These are phyloP conservation scores for Collybia mongolica DNA, from an alignment of 768 basidiomycete species.

Conservation along the genomic window DNA sequence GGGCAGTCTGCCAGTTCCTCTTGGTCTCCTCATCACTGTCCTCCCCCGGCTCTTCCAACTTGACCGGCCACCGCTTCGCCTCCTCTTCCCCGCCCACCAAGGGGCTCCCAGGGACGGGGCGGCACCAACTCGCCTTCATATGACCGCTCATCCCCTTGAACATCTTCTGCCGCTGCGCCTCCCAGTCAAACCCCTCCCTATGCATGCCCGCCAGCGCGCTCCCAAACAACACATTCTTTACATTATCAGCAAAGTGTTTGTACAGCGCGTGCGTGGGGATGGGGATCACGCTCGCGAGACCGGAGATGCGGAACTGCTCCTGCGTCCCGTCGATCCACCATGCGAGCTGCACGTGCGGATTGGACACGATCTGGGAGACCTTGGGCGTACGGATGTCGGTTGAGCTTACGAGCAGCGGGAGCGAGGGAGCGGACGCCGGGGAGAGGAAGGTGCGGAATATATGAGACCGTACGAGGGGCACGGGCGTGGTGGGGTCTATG, in stretches of 20 bases:
- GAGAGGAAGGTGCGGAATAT: constrained; percentile 61
- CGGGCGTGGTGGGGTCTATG: constrained; percentile 35
- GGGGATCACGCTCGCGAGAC: constrained; percentile 55
- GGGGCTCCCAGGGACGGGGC: constrained; percentile 61
- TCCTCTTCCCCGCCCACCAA: constrained; percentile 54
- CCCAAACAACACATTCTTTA: constrained; percentile 9
- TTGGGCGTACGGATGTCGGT: constrained; percentile 79
- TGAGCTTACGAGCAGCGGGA: constrained; percentile 63
- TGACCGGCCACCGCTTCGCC: constrained; percentile 59
- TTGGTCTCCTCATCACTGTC: constrained; percentile 38
- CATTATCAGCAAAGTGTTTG: constrained; percentile 27
- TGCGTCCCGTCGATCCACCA: constrained; percentile 72
- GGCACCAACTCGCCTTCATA: constrained; percentile 73
- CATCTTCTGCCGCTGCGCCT: constrained; percentile 52
- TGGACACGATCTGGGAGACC: constrained; percentile 49
- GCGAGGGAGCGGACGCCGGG: constrained; percentile 34
- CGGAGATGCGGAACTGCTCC: constrained; percentile 76
- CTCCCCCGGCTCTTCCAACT: constrained; percentile 47
- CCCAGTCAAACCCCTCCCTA: constrained; percentile 61
- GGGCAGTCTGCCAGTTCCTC: constrained; percentile 49
- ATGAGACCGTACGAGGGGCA: constrained; percentile 64
- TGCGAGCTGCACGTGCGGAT: constrained; percentile 54
- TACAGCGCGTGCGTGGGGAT: constrained; percentile 36
- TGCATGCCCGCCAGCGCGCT: constrained; percentile 30
- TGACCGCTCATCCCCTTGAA: constrained; percentile 59